Evolutionary conservation across 805 yeast genomes (phyloP).

Genomic region (Sungouiella blattae): DNA sequence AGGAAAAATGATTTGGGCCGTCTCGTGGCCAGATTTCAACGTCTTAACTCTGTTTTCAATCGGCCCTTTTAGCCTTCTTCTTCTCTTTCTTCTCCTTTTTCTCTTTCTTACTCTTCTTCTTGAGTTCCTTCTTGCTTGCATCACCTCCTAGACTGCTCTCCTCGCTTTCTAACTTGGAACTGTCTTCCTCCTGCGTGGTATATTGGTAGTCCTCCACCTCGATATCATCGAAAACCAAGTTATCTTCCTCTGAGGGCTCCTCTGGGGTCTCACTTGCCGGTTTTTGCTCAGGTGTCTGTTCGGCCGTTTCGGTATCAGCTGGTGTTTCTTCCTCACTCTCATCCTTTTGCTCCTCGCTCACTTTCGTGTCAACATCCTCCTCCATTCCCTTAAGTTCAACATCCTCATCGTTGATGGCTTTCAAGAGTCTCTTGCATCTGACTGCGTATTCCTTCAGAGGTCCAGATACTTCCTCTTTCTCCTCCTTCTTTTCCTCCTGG

Average conservation of each 20-base stretch:
- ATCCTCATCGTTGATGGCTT: slow-evolving; percentile 32
- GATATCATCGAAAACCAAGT: slow-evolving; percentile 41
- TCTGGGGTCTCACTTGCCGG: not conserved
- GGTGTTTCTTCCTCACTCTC: not conserved
- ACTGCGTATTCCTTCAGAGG: slow-evolving; percentile 33
- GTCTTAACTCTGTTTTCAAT: too few species aligned
- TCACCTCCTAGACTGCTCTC: slow-evolving; percentile 11
- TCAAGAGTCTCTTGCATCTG: slow-evolving; percentile 37
- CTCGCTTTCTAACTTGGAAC: too few species aligned
- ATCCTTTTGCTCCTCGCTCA: slow-evolving; percentile 1
- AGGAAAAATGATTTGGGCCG: too few species aligned
- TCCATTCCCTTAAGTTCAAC: slow-evolving; percentile 30
- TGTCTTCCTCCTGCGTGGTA: slow-evolving; percentile 2
- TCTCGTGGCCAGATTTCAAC: too few species aligned
- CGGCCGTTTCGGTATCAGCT: not conserved
- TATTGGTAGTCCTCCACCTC: slow-evolving; percentile 33
- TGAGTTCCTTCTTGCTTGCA: slow-evolving; percentile 6
- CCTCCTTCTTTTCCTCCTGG: slow-evolving; percentile 7
- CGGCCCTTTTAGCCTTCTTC: not conserved
- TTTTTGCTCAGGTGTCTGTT: not conserved
- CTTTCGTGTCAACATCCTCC: not conserved
- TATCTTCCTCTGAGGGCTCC: slow-evolving; percentile 14
- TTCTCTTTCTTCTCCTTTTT: slow-evolving; percentile 13
- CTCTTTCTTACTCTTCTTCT: slow-evolving; percentile 6
- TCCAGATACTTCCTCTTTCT: slow-evolving; percentile 22